These are phyloP conservation scores for Amanita rubescens DNA, from an alignment of 768 basidiomycete species.

Conservation along the genomic window DNA sequence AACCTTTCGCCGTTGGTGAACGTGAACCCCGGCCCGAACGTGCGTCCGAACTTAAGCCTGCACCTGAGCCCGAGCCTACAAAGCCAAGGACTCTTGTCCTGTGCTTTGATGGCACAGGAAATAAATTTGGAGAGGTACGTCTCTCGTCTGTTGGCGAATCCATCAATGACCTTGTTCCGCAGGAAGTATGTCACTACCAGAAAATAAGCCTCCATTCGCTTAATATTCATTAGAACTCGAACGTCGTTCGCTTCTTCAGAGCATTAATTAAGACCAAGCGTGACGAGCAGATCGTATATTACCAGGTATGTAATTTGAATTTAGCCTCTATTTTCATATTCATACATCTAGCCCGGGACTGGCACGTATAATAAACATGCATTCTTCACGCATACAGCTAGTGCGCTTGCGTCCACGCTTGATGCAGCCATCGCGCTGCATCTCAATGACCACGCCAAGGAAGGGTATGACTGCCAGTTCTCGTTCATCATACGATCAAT, in stretches of 20 bases:
- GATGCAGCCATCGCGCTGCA: constrained; percentile 1
- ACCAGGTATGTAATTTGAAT: neutral
- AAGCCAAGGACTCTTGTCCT: neutral
- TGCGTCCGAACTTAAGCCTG: neutral
- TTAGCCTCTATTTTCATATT: too few species aligned
- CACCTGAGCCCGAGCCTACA: neutral
- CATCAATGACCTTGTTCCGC: neutral
- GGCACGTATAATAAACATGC: constrained; percentile 3
- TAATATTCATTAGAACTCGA: neutral
- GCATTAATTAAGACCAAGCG: neutral
- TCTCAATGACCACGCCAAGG: constrained; percentile 2
- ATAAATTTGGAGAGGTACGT: constrained; percentile 3
- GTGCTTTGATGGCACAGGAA: constrained; percentile 3
- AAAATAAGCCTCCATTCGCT: neutral
- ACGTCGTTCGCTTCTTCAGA: constrained; percentile 6
- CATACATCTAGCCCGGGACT: neutral
- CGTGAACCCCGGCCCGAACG: neutral
- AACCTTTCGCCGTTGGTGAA: too few species aligned
- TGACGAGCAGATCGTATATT: neutral
- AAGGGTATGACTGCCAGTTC: neutral
- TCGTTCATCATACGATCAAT: neutral
- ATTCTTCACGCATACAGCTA: neutral
- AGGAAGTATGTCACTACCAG: neutral
- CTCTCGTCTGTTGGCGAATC: neutral
- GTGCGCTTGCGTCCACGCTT: neutral